phyloP scores from a whole-genome alignment of 2,329 filamentous ascomycete species.

The Diaporthe vaccinii region DNA sequence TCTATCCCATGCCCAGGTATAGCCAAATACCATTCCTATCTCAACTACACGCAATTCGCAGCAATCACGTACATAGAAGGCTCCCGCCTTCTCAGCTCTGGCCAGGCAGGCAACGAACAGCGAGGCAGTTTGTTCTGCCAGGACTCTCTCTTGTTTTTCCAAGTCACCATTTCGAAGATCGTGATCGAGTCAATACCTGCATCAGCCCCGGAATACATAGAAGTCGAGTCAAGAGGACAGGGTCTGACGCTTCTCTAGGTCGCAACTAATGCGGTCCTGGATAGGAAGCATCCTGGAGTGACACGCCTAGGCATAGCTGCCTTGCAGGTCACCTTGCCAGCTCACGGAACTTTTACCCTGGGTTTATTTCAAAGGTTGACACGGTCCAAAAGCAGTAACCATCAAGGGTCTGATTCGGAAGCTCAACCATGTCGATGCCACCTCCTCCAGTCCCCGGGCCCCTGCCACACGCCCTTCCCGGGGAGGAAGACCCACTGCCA shows the following conservation, averaged over 20 bases:
- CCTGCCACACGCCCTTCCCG: conserved; percentile 8
- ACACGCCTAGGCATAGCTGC: not conserved
- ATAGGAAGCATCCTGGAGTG: not conserved
- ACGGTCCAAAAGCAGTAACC: not conserved
- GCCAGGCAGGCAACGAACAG: not conserved
- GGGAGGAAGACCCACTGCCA: conserved; percentile 1
- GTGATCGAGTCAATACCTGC: conserved; percentile 8
- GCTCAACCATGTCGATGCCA: conserved; percentile 39
- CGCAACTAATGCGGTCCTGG: conserved; percentile 6
- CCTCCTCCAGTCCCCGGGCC: conserved; percentile 27
- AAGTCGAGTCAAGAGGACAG: conserved; percentile 17
- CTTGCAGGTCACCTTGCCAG: not conserved
- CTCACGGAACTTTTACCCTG: not conserved
- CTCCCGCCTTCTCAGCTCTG: not conserved
- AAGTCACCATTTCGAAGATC: not conserved
- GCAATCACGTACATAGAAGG: not conserved
- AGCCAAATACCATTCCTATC: not conserved
- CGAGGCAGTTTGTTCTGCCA: not conserved
- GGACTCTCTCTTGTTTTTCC: not conserved
- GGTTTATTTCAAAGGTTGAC: not conserved
- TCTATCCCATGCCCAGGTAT: not conserved
- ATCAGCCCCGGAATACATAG: not conserved
- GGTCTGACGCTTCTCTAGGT: conserved; percentile 3
- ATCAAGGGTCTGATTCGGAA: not conserved
- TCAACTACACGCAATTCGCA: not conserved